Conservation (phyloP, 495 filamentous ascomycete genomes). For the Terfezia claveryi region DNA sequence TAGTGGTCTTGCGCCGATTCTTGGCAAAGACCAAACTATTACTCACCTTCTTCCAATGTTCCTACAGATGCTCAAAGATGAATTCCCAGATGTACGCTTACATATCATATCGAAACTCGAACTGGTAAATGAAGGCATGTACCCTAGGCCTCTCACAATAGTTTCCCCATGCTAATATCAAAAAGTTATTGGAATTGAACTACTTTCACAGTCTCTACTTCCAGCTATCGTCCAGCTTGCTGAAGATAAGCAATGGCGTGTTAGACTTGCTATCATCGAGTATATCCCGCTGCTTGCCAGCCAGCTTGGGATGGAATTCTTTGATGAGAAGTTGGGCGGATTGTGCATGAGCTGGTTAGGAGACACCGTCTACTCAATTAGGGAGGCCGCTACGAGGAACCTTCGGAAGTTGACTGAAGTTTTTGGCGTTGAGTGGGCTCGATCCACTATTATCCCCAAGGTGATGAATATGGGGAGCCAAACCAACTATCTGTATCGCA, state of each 20-base stretch:
- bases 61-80: constrained; percentile 96
- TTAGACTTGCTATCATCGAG: constrained; percentile 93
- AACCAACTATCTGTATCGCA: constrained; percentile 94
- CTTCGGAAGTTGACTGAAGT: constrained; percentile 96
- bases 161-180: constrained; percentile 5
- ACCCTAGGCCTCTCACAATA: constrained; percentile 2
- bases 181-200: constrained; percentile 86
- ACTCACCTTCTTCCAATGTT: constrained; percentile 97
- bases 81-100: constrained; percentile 89
- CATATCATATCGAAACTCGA: constrained; percentile 98
- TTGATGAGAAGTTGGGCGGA: constrained; percentile 84
- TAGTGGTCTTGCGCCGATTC: constrained; percentile 84
- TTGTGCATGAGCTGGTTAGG: constrained; percentile 99
- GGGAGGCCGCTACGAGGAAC: constrained; percentile 91
- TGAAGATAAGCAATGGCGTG: constrained; percentile 98
- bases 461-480: constrained; percentile 96
- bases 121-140: constrained; percentile 76
- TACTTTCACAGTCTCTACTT: constrained; percentile 85
- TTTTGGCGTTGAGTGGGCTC: constrained; percentile 96
- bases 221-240: constrained; percentile 96
- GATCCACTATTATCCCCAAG: constrained; percentile 88
- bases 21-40: constrained; percentile 96
- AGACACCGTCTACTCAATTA: constrained; percentile 94
- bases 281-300: constrained; percentile 93
- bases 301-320: constrained; percentile 91